Evolutionary conservation across 305 asterid species (phyloP), one percentile per base, ranked within the genome.

Genomic region (Euphrasia arctica): DNA sequence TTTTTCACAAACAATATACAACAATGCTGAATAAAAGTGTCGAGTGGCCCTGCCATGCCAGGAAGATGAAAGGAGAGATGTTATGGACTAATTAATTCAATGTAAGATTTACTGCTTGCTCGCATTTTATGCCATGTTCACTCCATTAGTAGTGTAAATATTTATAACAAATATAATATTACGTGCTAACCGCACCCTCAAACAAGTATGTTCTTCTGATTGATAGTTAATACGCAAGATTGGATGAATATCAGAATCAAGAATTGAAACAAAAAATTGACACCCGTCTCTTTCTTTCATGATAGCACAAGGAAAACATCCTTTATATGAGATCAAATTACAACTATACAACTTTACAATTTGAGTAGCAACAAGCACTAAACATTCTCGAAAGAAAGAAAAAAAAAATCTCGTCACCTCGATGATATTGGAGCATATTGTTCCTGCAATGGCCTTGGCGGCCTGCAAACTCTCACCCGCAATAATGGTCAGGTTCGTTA

Each of bases 401-500:
- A 58, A 14, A 14, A 64, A 73, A 78, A 70, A 18, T 58, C 79
- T 49, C 79, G 75, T 90, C 96, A 90, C 97, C 97, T 90, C 97
- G 41, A 90, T 66, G 51, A 90, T 90, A 78, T 90, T 81, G 65
- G 74, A 59, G 64, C 95, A 90, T 76, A 90, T 71, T 36, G 86
- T 63, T 34, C 80, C 81, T 31, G 93, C 91, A 62, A 90, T 80
- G 43, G 88, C 85, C 82, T 90, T 90, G 29, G 97, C 91, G n/a
- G 92, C 96, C 14, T 77, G 80, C 68, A 80, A 58, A 86, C 83
- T 88, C 82, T 90, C 96, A 34, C 97, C 97, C 1, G 97, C 97
- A 47, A 90, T 90, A 62, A 90, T 90, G 41, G 97, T 90, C 79
- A 90, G 77, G 71, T 90, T 90, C 11, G 96, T 90, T 62, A 90